Base-by-base conservation (phyloP, 768 basidiomycete genomes). In the Lenzites betulinus region DNA sequence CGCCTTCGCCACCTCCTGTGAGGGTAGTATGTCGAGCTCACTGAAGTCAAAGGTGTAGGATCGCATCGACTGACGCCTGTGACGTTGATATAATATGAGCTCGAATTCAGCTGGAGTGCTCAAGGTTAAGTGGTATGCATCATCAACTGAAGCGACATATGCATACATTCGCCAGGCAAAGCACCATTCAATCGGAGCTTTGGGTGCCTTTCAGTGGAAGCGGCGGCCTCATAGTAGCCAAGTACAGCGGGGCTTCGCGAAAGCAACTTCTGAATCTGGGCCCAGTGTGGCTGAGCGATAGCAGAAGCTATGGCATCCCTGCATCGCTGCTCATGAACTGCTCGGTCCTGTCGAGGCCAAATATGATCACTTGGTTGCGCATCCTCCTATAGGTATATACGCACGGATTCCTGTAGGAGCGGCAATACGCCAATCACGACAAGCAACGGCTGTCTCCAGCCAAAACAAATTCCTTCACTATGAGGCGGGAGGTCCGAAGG, bases 351-450 rank as follows among this genome's bases (percentile, higher is more conserved):
- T 20, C 43, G 43, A 6, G n/a, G 15, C 4, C 43, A 23, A 9
- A 20, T n/a, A 30, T 16, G 6, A 16, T 30, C 6, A 30, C 15
- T 30, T 18, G 3, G 18, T 50, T 7, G 18, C 6, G n/a, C n/a
- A n/a, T 8, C 30, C 23, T 44, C 7, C 9, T 2, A 11, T 5
- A 3, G 11, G n/a, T 7, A 7, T 20, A 9, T 9, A 16, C 50
- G 5, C 5, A 57, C 54, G 25, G 41, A 1, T 2, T n/a, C 18
- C 3, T 33, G 63, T 2, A 67, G 60, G 3, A 64, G 69, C 11
- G 74, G 66, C 18, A 86, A 50, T 28, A 84, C 74, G 2, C 86
- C 85, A 16, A 79, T 83, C 16, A 87, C 78, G 66, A 83, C 84
- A 2, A 81, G 69, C 3, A 74, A 69, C 30, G 81, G 81, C 12